These are phyloP conservation scores for Phialemoniopsis sp. DNA, from an alignment of 2,329 filamentous ascomycete genomes.

Conservation along the genomic window DNA sequence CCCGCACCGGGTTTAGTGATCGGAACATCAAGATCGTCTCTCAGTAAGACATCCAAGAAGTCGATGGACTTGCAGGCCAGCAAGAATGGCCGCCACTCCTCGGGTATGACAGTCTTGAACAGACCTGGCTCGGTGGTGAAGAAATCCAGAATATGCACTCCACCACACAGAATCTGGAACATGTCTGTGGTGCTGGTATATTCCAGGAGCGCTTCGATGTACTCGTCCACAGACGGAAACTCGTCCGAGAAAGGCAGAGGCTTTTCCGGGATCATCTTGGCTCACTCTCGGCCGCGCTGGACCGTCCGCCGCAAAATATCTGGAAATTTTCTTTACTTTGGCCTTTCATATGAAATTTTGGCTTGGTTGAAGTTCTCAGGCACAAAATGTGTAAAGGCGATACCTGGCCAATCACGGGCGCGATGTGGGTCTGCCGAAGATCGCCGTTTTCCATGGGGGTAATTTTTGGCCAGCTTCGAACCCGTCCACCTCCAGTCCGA, in stretches of 20 bases:
- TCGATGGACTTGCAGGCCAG: constrained; percentile 65
- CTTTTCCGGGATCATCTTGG: constrained; percentile 42
- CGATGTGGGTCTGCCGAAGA: too few relatives aligned
- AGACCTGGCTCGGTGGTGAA: constrained; percentile 82
- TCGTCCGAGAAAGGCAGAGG: constrained; percentile 65
- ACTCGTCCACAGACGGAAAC: constrained; percentile 70
- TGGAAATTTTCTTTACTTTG: too few relatives aligned
- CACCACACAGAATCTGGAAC: constrained; percentile 87
- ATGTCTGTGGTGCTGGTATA: constrained; percentile 72
- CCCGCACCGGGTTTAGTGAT: constrained; percentile 4
- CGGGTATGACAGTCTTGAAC: constrained; percentile 71
- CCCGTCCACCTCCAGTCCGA: too few relatives aligned
- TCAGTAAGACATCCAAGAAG: constrained; percentile 76
- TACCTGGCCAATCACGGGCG: too few relatives aligned
- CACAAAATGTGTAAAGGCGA: too few relatives aligned
- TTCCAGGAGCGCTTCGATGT: constrained; percentile 71
- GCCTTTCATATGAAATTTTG: too few relatives aligned
- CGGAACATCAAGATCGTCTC: constrained; percentile 59
- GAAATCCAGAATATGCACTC: constrained; percentile 96
- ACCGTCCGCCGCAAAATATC: too few relatives aligned
- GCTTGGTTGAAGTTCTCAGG: too few relatives aligned
- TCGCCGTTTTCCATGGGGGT: too few relatives aligned
- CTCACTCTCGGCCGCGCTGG: too few relatives aligned
- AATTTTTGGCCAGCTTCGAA: too few relatives aligned
- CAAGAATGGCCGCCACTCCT: constrained; percentile 81